phyloP scores from a whole-genome alignment of 345 rosid species.

The Lepidium africanum region DNA sequence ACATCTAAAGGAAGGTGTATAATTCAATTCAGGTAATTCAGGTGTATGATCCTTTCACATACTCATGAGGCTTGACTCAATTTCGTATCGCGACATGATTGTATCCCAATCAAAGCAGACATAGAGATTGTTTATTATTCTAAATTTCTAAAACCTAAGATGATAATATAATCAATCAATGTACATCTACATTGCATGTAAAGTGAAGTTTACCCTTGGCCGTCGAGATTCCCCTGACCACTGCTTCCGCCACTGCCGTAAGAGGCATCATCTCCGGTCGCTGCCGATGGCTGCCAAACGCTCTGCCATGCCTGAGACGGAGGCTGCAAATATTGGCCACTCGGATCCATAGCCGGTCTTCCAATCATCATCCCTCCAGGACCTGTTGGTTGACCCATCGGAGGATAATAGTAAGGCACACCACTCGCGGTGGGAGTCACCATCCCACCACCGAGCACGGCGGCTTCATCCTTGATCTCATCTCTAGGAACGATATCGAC shows the following conservation, averaged over 20 bases:
- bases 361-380: slow-evolving; percentile 94
- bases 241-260: slow-evolving; percentile 58
- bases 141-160: not conserved
- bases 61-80: not conserved
- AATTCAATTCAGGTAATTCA: not conserved
- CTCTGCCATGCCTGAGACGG: slow-evolving; percentile 98
- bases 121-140: not conserved
- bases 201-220: slow-evolving; percentile 33
- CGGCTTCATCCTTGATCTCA: slow-evolving; percentile 78
- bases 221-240: slow-evolving; percentile 66
- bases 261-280: slow-evolving; percentile 55
- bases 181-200: slow-evolving; percentile 1
- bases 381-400: slow-evolving; percentile 69
- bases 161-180: not conserved
- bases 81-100: not conserved
- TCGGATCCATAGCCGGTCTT: slow-evolving; percentile 72
- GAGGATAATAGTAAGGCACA: slow-evolving; percentile 77
- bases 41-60: not conserved
- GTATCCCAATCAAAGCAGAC: not conserved
- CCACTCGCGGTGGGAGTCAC: slow-evolving; percentile 69
- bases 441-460: slow-evolving; percentile 43
- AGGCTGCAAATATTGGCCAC: slow-evolving; percentile 64
- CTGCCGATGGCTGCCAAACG: slow-evolving; percentile 71
- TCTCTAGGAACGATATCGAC: slow-evolving; percentile 90
- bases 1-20: not conserved